Evolutionary conservation across 2,329 filamentous ascomycete species (phyloP).

Genomic region (Penicillium sclerotigenum): DNA sequence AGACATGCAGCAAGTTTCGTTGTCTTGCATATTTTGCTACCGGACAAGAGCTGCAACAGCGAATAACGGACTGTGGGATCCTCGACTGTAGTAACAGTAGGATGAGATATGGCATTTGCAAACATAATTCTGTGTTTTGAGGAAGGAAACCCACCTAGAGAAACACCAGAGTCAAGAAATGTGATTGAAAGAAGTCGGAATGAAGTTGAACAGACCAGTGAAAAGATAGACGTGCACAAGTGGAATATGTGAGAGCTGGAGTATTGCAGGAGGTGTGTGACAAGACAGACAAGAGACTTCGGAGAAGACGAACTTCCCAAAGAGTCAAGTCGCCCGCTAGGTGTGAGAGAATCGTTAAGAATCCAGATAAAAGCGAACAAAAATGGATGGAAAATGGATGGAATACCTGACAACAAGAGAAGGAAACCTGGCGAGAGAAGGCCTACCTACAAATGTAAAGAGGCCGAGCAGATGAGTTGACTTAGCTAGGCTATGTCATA

Average conservation of each 20-base stretch:
- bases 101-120: neutral
- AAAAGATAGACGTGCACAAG: neutral
- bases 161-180: neutral
- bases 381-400: no score
- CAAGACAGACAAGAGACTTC: neutral
- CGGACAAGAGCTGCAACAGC: neutral
- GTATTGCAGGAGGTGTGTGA: neutral
- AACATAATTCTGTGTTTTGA: neutral
- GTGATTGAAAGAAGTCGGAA: neutral
- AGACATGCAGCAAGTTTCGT: neutral
- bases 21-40: neutral
- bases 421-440: neutral
- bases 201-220: neutral
- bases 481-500: neutral
- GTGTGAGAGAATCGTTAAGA: neutral
- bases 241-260: neutral
- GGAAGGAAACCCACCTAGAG: neutral
- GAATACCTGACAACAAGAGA: neutral
- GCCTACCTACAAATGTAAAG: neutral
- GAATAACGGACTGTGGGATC: neutral
- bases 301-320: neutral
- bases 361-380: neutral
- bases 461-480: neutral
- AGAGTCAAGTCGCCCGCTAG: neutral
- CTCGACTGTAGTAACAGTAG: neutral